phyloP scores from a whole-genome alignment of 176 grass and related monocot genomes.

The Poa annua region DNA sequence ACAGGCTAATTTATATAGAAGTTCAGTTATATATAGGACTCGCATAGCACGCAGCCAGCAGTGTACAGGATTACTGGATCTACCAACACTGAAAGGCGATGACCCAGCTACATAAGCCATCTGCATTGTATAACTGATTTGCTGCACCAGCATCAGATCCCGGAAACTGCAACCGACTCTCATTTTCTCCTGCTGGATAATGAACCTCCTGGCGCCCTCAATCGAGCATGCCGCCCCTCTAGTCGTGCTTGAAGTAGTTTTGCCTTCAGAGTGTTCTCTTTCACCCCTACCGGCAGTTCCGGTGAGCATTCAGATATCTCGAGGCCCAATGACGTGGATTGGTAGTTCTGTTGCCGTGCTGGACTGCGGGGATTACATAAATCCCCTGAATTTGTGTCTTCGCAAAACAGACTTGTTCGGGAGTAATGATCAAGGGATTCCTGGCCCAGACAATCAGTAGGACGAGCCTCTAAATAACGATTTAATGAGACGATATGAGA shows the following conservation, averaged over 20 bases:
- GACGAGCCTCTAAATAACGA: conserved; percentile 31
- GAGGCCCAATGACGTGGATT: conserved; percentile 13
- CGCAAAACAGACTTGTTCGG: conserved; percentile 34
- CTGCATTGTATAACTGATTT: conserved; percentile 10
- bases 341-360: conserved; percentile 25
- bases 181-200: conserved; percentile 47
- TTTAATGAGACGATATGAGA: conserved; percentile 49
- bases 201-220: conserved; percentile 46
- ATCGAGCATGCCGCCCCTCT: conserved; percentile 78
- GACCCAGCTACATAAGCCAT: background rate
- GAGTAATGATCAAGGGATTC: conserved; percentile 29
- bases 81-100: background rate
- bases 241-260: conserved; percentile 93
- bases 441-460: background rate
- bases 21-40: conserved; percentile 12
- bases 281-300: conserved; percentile 26
- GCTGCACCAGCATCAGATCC: background rate
- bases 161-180: conserved; percentile 11
- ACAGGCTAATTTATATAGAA: conserved; percentile 36
- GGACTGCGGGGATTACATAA: conserved; percentile 21
- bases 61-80: conserved; percentile 30
- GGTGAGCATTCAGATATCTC: conserved; percentile 56
- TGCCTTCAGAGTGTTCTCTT: conserved; percentile 71
- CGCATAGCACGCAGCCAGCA: background rate
- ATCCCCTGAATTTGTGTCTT: conserved; percentile 37